Percentiles rank a stretch among this genome's conserved stretches.
Conservation (phyloP, 345 rosid species). For the Pelargonium nanum region DNA sequence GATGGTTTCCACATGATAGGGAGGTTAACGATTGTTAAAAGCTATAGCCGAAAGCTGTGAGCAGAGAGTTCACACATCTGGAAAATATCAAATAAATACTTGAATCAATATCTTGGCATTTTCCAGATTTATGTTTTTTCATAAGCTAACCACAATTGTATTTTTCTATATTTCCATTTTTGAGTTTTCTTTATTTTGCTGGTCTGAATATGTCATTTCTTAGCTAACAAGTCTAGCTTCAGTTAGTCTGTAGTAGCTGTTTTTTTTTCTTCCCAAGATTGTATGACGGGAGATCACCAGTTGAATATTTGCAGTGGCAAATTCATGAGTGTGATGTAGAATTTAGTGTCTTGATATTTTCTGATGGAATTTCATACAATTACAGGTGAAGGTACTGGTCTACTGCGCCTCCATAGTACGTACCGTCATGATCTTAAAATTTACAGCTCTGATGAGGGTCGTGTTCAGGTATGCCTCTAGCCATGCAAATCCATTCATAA, state of each 20-base stretch:
- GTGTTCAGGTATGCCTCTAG: conserved; percentile 67
- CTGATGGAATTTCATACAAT: conserved; percentile 2
- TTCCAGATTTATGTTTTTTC: background rate
- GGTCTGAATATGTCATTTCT: background rate
- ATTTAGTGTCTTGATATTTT: background rate
- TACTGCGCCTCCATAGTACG: conserved; percentile 96
- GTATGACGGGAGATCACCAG: background rate
- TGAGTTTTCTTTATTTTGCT: background rate
- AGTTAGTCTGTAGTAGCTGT: background rate
- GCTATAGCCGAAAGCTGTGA: too few relatives aligned
- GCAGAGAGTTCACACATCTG: background rate
- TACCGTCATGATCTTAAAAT: conserved; percentile 98
- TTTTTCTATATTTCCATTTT: background rate
- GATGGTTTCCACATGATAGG: background rate
- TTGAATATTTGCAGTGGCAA: background rate
- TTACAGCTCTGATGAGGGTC: conserved; percentile 99
- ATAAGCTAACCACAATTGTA: background rate
- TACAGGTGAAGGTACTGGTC: conserved; percentile 97
- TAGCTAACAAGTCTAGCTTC: background rate
- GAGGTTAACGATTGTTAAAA: background rate
- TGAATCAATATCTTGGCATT: background rate
- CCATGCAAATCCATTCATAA: background rate
- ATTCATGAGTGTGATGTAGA: background rate
- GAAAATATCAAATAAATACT: background rate
- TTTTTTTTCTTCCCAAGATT: background rate